Percentiles rank a stretch among this genome's conserved stretches.
phyloP scores from a whole-genome alignment of 805 yeast species.

The Pachysolen tannophilus region DNA sequence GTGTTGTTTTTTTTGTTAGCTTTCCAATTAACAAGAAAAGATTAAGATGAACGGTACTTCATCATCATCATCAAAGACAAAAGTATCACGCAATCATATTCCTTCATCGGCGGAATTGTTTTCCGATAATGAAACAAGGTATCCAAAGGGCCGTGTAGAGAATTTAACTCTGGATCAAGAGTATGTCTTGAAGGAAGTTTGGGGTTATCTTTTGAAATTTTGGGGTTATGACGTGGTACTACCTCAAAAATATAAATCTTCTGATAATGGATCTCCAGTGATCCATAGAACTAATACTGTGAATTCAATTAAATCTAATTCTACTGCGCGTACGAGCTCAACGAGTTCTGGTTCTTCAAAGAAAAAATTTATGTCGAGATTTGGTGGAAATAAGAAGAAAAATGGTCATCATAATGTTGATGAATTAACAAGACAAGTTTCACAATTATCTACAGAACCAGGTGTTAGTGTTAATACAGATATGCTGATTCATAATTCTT shows the following conservation, averaged over 20 bases:
- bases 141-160: slow-evolving; percentile 41
- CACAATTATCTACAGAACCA: slow-evolving; percentile 19
- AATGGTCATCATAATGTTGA: slow-evolving; percentile 20
- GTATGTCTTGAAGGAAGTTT: slow-evolving; percentile 54
- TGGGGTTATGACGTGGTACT: slow-evolving; percentile 41
- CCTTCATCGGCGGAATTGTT: no score
- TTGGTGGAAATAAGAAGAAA: slow-evolving; percentile 15
- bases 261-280: slow-evolving; percentile 11
- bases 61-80: no score
- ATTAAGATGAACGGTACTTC: no score
- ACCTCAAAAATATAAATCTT: slow-evolving; percentile 3
- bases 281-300: slow-evolving; percentile 14
- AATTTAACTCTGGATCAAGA: slow-evolving; percentile 52
- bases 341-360: slow-evolving; percentile 6
- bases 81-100: no score
- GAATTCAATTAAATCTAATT: slow-evolving; percentile 20
- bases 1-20: no score
- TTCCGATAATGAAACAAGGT: no score
- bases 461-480: slow-evolving; percentile 22
- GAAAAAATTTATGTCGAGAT: not conserved
- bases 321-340: slow-evolving; percentile 8
- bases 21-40: no score
- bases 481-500: slow-evolving; percentile 35
- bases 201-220: slow-evolving; percentile 56
- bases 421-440: slow-evolving; percentile 8